These are phyloP conservation scores for Exophiala lecanii-corni DNA, from an alignment of 2,329 filamentous ascomycete genomes.

Conservation along the genomic window DNA sequence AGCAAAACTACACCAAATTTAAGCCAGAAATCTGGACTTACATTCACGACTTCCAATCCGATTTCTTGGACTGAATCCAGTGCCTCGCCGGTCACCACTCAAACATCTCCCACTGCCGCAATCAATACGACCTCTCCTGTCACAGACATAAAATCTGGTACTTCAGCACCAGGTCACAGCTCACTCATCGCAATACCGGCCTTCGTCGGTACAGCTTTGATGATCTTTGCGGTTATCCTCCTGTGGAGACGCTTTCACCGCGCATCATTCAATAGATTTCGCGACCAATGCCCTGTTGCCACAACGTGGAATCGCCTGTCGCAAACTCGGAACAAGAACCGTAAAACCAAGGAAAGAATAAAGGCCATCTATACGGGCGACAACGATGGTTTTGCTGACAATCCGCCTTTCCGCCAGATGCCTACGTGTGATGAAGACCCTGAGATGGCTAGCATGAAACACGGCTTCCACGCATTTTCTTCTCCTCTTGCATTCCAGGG, in stretches of 20 bases:
- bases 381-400: constrained; percentile 1
- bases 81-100: too few relatives aligned
- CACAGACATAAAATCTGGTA: not conserved
- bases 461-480: constrained; percentile 5
- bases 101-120: too few relatives aligned
- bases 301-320: constrained; percentile 5
- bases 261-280: constrained; percentile 8
- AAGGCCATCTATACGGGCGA: constrained; percentile 7
- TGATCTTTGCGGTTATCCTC: not conserved
- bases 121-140: too few relatives aligned
- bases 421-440: constrained; percentile 15
- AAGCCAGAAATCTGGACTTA: too few relatives aligned
- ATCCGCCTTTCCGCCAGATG: constrained; percentile 11
- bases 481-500: not conserved
- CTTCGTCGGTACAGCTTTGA: constrained; percentile 1
- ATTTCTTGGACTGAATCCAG: too few relatives aligned
- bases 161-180: not conserved
- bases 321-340: constrained; percentile 9
- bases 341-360: not conserved
- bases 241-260: constrained; percentile 13
- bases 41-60: too few relatives aligned
- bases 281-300: constrained; percentile 1
- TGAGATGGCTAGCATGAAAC: constrained; percentile 9
- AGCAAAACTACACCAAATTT: too few relatives aligned
- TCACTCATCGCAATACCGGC: constrained; percentile 10